Evolutionary conservation across 495 filamentous ascomycete species (phyloP), one percentile per base, ranked within the genome.

Genomic region (Darksidea phi): DNA sequence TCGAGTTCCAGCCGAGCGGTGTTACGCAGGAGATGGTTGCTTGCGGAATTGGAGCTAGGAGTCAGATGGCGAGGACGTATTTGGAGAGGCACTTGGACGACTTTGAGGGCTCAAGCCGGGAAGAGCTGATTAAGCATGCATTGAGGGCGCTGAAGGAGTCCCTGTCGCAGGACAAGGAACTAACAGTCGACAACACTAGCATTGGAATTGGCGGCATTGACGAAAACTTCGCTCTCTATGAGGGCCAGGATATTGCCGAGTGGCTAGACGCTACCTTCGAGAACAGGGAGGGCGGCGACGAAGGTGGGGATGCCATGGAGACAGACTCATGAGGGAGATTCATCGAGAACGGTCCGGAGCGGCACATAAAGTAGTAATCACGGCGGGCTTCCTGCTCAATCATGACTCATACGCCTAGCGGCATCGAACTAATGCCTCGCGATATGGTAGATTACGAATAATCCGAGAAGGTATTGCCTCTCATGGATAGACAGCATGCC

Each of bases 1-100:
- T 95, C 78, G 94, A 98, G 78, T 98, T 98, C 84, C 92, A 97
- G 76, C 94, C 94, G 6, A 88, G 84, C 42, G 94, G 94, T 28
- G 86, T 97, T 82, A 95, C 91, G 66, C 87, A 97, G 69, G 95
- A 97, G 82, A 97, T 97, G 89, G 69, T 87, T 23, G 94, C 94
- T 8, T 95, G 90, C 70, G 91, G 91, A 25, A 98, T 98, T 72
- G 94, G 94, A 23, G 94, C 94, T 42, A 83, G 94, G 64, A 92
- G 88, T 66, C 94, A 98, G 80, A 96, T 96, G 88, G 95, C 94
- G 4, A 81, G 94, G 61, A 98, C 94, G 51, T 98, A 97, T 76
- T 76, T 98, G 51, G 94, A 98, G 81, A 81, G 90, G 74, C 87
- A 95, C 75, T 77, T 96, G 46, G 92, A 94, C 45, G 76, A 85